Conservation (phyloP, 768 basidiomycete species). For the Lactarius hatsudake region DNA sequence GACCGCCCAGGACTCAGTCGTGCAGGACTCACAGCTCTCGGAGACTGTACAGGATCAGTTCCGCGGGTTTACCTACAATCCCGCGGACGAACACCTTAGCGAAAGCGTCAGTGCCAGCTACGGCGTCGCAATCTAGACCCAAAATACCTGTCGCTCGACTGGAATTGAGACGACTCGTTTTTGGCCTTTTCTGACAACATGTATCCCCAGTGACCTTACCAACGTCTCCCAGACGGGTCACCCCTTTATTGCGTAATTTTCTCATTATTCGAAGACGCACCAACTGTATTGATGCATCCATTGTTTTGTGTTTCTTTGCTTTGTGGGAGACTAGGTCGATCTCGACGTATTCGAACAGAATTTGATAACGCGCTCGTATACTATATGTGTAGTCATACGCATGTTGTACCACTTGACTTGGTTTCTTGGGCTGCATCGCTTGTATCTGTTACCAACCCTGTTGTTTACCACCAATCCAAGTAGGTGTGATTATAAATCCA, state of each 20-base stretch:
- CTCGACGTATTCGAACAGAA: conserved; percentile 6
- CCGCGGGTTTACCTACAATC: conserved; percentile 86
- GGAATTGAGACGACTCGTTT: conserved; percentile 16
- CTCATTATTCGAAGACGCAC: conserved; percentile 11
- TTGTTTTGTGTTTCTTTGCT: conserved; percentile 5
- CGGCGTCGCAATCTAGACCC: conserved; percentile 22
- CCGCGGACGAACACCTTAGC: conserved; percentile 78
- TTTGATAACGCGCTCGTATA: conserved; percentile 14
- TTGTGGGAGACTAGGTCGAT: conserved; percentile 11
- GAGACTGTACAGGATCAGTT: conserved; percentile 98
- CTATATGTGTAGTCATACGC: conserved; percentile 16
- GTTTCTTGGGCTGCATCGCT: background rate
- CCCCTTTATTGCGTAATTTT: conserved; percentile 15
- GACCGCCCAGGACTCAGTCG: conserved; percentile 92
- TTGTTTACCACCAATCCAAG: background rate
- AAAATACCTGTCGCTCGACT: conserved; percentile 10
- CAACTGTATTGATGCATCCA: conserved; percentile 1
- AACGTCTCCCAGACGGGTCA: background rate
- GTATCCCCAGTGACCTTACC: conserved; percentile 4
- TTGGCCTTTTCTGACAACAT: background rate
- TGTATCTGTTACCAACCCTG: background rate
- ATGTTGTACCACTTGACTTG: conserved; percentile 12
- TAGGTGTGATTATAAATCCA: background rate
- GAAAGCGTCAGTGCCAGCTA: conserved; percentile 81
- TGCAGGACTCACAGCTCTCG: conserved; percentile 86